Percentiles rank a stretch among this genome's conserved stretches.
Evolutionary conservation across 345 rosid genomes (phyloP).

Genomic region (Hirschfeldia incana): DNA sequence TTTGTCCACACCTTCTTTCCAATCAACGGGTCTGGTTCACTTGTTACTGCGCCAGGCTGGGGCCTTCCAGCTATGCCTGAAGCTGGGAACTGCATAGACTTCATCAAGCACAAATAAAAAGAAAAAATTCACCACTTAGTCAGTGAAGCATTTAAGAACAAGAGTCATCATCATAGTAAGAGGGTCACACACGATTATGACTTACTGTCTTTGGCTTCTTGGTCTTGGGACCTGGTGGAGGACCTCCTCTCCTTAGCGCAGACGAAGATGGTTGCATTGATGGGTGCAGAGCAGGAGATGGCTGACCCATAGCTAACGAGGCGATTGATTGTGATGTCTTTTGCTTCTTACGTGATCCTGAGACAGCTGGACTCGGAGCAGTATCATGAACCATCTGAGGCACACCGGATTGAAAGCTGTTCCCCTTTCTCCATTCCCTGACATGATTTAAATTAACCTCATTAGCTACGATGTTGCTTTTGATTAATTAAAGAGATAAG

Average conservation of each 20-base stretch:
- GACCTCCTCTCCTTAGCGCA: constrained; percentile 68
- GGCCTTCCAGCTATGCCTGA: constrained; percentile 66
- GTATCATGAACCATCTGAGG: constrained; percentile 67
- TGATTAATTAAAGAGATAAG: not conserved
- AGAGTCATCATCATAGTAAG: not conserved
- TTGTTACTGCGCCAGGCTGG: constrained; percentile 58
- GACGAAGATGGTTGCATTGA: constrained; percentile 88
- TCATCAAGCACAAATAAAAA: constrained; percentile 45
- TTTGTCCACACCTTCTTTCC: constrained; percentile 95
- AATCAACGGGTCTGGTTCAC: constrained; percentile 71
- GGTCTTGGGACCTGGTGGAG: constrained; percentile 60
- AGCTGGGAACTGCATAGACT: constrained; percentile 70
- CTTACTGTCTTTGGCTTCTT: constrained; percentile 91
- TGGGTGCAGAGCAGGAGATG: constrained; percentile 73
- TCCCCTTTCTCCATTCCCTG: constrained; percentile 93
- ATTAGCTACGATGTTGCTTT: constrained; percentile 1
- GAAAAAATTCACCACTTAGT: constrained; percentile 26
- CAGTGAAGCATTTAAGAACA: constrained; percentile 12
- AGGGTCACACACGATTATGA: constrained; percentile 24
- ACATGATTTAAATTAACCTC: constrained; percentile 9
- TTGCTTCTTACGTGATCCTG: constrained; percentile 88
- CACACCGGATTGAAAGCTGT: constrained; percentile 64
- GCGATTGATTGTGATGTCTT: constrained; percentile 79
- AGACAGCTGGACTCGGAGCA: constrained; percentile 76
- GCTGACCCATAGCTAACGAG: constrained; percentile 74